A percentile compares a stretch with the other conserved stretches of the same genome.
phyloP scores from a whole-genome alignment of 2,329 filamentous ascomycete genomes.

The Cryphonectria parasitica region DNA sequence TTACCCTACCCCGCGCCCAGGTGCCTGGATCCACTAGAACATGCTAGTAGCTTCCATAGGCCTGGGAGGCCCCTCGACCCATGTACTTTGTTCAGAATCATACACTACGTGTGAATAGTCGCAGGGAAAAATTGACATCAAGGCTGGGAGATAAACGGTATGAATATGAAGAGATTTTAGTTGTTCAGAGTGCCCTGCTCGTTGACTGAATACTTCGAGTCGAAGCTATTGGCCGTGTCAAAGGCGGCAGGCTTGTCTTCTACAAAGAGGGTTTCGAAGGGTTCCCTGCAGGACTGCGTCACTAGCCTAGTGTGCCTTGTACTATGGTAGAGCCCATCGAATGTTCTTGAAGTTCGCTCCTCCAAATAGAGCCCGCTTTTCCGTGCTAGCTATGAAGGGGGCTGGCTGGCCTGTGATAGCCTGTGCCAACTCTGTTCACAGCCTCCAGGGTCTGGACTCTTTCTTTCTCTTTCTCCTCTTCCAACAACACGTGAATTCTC shows the following conservation, averaged over 20 bases:
- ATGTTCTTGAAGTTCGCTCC: conserved; percentile 27
- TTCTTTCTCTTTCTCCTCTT: not conserved
- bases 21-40: not conserved
- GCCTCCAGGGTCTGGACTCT: conserved; percentile 8
- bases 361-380: conserved; percentile 22
- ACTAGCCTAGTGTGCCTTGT: not conserved
- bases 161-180: not conserved
- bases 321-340: conserved; percentile 27
- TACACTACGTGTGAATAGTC: not conserved
- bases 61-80: too few relatives aligned
- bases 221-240: not conserved
- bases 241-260: not conserved
- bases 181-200: not conserved
- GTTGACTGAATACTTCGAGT: not conserved
- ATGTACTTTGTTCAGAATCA: not conserved
- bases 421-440: conserved; percentile 11
- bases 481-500: not conserved
- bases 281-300: conserved; percentile 11
- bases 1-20: not conserved
- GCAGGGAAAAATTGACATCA: not conserved
- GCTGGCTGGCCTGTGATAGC: conserved; percentile 13
- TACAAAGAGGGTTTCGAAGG: not conserved
- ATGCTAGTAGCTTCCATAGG: conserved; percentile 9
- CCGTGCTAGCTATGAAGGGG: conserved; percentile 7
- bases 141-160: not conserved